Evolutionary conservation across 1,139 yeast genomes (phyloP), one percentile per base, ranked within the genome.

Genomic region (Fermentozyma sake): DNA sequence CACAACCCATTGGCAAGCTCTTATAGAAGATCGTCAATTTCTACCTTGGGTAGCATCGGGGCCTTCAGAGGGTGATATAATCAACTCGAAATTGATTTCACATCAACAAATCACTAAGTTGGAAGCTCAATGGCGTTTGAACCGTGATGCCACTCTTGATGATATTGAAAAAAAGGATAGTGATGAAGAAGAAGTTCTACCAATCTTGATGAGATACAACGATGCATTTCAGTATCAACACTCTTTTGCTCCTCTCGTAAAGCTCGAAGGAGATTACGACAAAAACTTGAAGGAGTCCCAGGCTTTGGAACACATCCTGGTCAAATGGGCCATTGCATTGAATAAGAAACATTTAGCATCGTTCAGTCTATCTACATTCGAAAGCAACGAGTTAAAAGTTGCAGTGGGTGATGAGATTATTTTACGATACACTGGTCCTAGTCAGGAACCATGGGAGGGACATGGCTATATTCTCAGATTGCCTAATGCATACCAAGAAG

Each of bases 151-250:
- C 5, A 79, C 85, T 3, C 61, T 85, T 12, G 72, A 68, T 22
- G 85, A 79, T 29, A 54, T 66, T 19, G 72, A 68, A 13, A 61
- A 64, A 1, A 35, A 39, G 14, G 72, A 65, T n/a, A 75, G 68
- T 20, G 73, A 66, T 22, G 78, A 70, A 30, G 78, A 74, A 33
- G 79, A 79, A 27, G 63, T 80, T 3, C 68, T 73, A 22, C 95
- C 95, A 1, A 76, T 83, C 22, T 61, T 82, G 31, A 68, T 85
- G 69, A 68, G 91, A 35, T 89, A 85, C 50, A 73, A 70, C 31
- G 95, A 86, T 54, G 95, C 89, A 0, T 81, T 71, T 50, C 89
- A 86, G 48, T 87, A 89, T 52, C 96, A 87, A 54, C 63, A 86
- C 33, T 72, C 86, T 3, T 87, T 82, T 55, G 93, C 85, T 6